Conservation (phyloP, 768 basidiomycete species). For the Asterophora parasitica region DNA sequence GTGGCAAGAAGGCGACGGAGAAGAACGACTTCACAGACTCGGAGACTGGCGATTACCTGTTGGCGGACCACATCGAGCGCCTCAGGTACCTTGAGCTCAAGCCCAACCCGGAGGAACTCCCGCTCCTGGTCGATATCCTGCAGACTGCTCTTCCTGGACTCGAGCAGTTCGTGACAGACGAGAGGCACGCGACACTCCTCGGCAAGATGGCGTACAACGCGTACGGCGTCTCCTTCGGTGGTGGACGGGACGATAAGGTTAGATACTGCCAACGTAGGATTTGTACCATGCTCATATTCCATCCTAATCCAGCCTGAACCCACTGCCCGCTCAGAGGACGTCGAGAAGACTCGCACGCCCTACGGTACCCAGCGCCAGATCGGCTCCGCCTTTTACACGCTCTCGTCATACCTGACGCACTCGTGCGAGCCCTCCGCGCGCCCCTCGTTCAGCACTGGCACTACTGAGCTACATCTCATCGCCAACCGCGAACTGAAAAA, state of each 20-base stretch:
- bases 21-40: constrained; percentile 42
- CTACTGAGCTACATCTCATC: constrained; percentile 64
- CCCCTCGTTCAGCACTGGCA: constrained; percentile 62
- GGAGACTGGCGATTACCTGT: constrained; percentile 49
- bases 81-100: constrained; percentile 60
- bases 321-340: constrained; percentile 56
- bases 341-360: constrained; percentile 73
- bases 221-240: constrained; percentile 64
- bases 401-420: constrained; percentile 75
- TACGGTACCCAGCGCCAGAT: constrained; percentile 72
- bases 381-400: constrained; percentile 68
- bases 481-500: constrained; percentile 63
- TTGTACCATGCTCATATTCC: constrained; percentile 1
- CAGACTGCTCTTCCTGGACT: constrained; percentile 63
- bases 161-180: constrained; percentile 64
- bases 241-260: constrained; percentile 71
- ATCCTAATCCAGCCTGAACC: constrained; percentile 41
- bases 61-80: constrained; percentile 76
- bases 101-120: constrained; percentile 43
- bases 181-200: constrained; percentile 52
- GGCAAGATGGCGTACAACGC: constrained; percentile 77
- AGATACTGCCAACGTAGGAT: constrained; percentile 8
- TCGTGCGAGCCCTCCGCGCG: constrained; percentile 68
- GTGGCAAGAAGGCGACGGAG: constrained; percentile 19
- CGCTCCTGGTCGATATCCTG: constrained; percentile 50